phyloP scores from a whole-genome alignment of 2,329 filamentous ascomycete genomes.

The Monosporascus sp. region DNA sequence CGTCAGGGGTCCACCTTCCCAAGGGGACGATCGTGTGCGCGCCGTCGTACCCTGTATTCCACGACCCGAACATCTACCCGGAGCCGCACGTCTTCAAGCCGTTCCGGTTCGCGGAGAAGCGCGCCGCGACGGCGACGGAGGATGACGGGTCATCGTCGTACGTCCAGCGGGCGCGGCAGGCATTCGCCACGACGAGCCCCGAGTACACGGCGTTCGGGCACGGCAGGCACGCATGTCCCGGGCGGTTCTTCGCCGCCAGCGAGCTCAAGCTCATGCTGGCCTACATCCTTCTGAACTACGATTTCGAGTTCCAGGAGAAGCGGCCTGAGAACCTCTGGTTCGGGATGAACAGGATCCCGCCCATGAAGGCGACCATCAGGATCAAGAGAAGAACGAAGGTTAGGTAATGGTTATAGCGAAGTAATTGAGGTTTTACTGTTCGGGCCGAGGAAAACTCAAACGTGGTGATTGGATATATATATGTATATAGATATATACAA shows the following conservation, averaged over 20 bases:
- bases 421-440: no score
- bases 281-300: slow-evolving; percentile 20
- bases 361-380: slow-evolving; percentile 23
- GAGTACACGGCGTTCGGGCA: slow-evolving; percentile 32
- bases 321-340: slow-evolving; percentile 29
- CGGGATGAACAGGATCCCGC: slow-evolving; percentile 22
- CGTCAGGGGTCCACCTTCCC: slow-evolving; percentile 29
- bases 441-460: no score
- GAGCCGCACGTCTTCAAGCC: slow-evolving; percentile 32
- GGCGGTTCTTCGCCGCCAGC: slow-evolving; percentile 33
- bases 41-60: slow-evolving; percentile 24
- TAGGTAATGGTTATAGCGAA: not conserved
- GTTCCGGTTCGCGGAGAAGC: slow-evolving; percentile 19
- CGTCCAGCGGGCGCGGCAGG: slow-evolving; percentile 14
- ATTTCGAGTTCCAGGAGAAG: slow-evolving; percentile 17
- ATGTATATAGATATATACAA: no score
- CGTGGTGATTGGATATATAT: no score
- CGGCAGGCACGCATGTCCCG: slow-evolving; percentile 34
- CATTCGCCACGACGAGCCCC: slow-evolving; percentile 25
- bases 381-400: slow-evolving; percentile 14
- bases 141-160: slow-evolving; percentile 3
- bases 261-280: slow-evolving; percentile 30
- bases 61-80: slow-evolving; percentile 40
- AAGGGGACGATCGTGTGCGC: slow-evolving; percentile 23
- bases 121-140: not conserved